Evolutionary conservation across 2,329 filamentous ascomycete genomes (phyloP).

Genomic region (Chaetomium sp.): DNA sequence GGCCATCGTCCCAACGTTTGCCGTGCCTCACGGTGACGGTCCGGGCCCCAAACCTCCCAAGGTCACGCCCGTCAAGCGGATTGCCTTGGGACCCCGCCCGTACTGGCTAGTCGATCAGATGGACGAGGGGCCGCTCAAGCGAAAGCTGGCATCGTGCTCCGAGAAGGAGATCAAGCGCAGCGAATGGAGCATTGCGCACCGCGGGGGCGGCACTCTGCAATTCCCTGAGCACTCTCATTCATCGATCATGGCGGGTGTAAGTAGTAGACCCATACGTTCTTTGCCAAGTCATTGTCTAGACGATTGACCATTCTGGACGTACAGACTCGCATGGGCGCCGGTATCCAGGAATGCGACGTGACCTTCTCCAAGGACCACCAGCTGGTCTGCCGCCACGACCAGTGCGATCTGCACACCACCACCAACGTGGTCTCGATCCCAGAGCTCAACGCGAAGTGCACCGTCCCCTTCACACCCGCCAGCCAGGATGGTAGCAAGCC

Average conservation of each 20-base stretch:
- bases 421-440: conserved; percentile 59
- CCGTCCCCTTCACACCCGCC: conserved; percentile 53
- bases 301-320: background rate
- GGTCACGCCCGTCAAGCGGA: conserved; percentile 33
- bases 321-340: conserved; percentile 58
- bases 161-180: conserved; percentile 47
- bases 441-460: conserved; percentile 58
- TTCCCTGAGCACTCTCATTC: conserved; percentile 59
- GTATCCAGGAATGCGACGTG: conserved; percentile 62
- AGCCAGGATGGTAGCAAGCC: conserved; percentile 34
- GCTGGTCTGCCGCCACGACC: conserved; percentile 62
- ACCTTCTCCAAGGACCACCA: conserved; percentile 58
- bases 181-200: conserved; percentile 55
- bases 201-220: conserved; percentile 54
- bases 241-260: conserved; percentile 49
- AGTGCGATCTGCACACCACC: conserved; percentile 63
- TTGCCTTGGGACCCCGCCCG: conserved; percentile 57
- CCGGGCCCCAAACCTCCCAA: background rate
- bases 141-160: conserved; percentile 51
- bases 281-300: background rate
- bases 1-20: background rate
- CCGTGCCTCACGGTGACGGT: background rate
- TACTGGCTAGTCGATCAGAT: conserved; percentile 60
- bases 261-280: background rate
- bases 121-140: conserved; percentile 53